Evolutionary conservation across 1,284 basidiomycete genomes (phyloP).

Genomic region (Coriolopsis trogii): DNA sequence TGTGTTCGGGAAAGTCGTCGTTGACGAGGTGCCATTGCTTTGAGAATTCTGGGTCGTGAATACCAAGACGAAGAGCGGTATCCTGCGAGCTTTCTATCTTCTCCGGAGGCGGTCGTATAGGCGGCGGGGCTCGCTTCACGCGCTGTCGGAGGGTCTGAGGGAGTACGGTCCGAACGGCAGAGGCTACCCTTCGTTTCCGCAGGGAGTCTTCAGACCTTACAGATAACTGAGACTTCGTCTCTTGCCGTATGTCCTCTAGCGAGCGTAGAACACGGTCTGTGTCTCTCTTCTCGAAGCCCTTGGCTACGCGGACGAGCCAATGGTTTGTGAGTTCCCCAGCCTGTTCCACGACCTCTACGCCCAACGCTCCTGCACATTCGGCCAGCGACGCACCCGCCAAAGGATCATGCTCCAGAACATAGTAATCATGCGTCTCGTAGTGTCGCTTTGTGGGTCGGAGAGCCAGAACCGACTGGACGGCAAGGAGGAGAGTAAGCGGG

Average conservation of each 20-base stretch:
- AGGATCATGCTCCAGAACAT: conserved; percentile 80
- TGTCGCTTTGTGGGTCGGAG: conserved; percentile 47
- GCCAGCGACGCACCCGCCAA: conserved; percentile 52
- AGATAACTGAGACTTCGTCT: conserved; percentile 31
- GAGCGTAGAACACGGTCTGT: conserved; percentile 55
- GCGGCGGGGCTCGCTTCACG: conserved; percentile 71
- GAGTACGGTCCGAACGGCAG: conserved; percentile 59
- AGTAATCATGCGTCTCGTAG: conserved; percentile 89
- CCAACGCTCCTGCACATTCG: conserved; percentile 64
- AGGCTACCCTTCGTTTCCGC: conserved; percentile 47
- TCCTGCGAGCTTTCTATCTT: conserved; percentile 44
- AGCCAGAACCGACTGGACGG: conserved; percentile 33
- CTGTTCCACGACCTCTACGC: conserved; percentile 86
- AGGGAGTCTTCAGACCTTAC: conserved; percentile 43
- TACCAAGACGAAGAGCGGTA: conserved; percentile 65
- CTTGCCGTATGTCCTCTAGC: conserved; percentile 49
- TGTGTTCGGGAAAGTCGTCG: conserved; percentile 71
- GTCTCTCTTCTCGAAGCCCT: conserved; percentile 35
- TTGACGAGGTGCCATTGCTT: conserved; percentile 95
- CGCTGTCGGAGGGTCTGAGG: conserved; percentile 67
- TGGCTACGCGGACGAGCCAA: conserved; percentile 81
- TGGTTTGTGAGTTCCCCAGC: conserved; percentile 84
- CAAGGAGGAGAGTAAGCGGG: conserved; percentile 32
- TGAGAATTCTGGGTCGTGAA: conserved; percentile 87
- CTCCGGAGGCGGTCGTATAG: conserved; percentile 37